Percentiles rank a stretch among this genome's conserved stretches.
phyloP scores from a whole-genome alignment of 2,329 filamentous ascomycete species.

The Xylaria hypoxylon region DNA sequence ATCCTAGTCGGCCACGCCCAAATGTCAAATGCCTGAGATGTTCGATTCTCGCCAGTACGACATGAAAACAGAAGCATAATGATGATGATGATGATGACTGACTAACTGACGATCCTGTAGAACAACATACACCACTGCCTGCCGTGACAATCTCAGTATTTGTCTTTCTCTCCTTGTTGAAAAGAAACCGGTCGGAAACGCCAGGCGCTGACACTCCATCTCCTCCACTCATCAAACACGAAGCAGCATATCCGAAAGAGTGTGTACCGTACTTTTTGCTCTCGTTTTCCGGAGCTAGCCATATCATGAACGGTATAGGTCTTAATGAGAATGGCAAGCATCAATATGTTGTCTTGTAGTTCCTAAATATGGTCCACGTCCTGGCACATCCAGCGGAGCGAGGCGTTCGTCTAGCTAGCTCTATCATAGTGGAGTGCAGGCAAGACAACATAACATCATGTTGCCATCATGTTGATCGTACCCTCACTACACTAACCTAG shows the following conservation, averaged over 20 bases:
- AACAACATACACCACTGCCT: slow-evolving; percentile 26
- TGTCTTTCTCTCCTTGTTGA: slow-evolving; percentile 29
- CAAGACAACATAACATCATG: slow-evolving; percentile 18
- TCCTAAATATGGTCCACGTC: slow-evolving; percentile 10
- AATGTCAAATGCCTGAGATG: slow-evolving; percentile 34
- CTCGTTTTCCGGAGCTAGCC: slow-evolving; percentile 26
- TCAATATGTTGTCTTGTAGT: slow-evolving; percentile 23
- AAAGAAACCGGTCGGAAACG: slow-evolving; percentile 21
- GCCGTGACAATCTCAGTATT: slow-evolving; percentile 30
- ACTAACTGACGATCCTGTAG: slow-evolving; percentile 21
- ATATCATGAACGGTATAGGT: slow-evolving; percentile 15
- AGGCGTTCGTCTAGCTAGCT: slow-evolving; percentile 25
- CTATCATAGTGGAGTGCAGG: not conserved
- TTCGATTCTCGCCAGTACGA: slow-evolving; percentile 24
- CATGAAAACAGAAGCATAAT: slow-evolving; percentile 19
- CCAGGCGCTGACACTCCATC: slow-evolving; percentile 30
- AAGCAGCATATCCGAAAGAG: slow-evolving; percentile 31
- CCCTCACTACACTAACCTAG: slow-evolving; percentile 12
- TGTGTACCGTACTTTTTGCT: slow-evolving; percentile 30
- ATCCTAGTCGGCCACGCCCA: slow-evolving; percentile 42
- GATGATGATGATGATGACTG: slow-evolving; percentile 15
- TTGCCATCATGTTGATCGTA: too few relatives aligned
- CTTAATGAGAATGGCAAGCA: slow-evolving; percentile 18
- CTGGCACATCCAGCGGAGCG: slow-evolving; percentile 14
- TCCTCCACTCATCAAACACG: slow-evolving; percentile 22